Evolutionary conservation across 2,329 filamentous ascomycete species (phyloP).

Genomic region (Cercospora beticola): DNA sequence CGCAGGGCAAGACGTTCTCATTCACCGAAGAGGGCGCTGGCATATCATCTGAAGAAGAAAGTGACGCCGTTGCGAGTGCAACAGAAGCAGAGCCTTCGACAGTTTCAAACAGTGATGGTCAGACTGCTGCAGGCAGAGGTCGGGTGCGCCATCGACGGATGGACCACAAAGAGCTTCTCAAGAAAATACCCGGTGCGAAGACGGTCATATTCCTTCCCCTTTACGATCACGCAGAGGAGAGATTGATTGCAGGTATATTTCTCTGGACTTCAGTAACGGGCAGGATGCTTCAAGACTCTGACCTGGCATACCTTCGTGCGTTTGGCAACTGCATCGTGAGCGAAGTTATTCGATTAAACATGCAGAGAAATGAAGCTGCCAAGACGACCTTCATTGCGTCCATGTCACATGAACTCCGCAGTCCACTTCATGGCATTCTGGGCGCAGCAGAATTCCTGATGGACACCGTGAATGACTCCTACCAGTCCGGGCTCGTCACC

Average conservation of each 20-base stretch:
- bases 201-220: conserved; percentile 54
- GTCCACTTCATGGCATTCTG: conserved; percentile 50
- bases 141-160: conserved; percentile 38
- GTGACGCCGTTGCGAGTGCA: conserved; percentile 18
- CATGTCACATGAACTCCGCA: conserved; percentile 54
- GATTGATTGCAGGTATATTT: conserved; percentile 47
- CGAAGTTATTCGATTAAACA: conserved; percentile 42
- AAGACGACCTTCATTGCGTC: conserved; percentile 55
- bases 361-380: conserved; percentile 45
- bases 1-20: conserved; percentile 31
- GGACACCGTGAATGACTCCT: conserved; percentile 44
- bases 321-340: conserved; percentile 45
- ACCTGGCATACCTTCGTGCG: conserved; percentile 45
- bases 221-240: conserved; percentile 49
- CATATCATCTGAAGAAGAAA: conserved; percentile 32
- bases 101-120: conserved; percentile 40
- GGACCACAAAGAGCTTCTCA: conserved; percentile 41
- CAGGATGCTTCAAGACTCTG: conserved; percentile 41
- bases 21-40: conserved; percentile 32
- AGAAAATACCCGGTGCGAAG: conserved; percentile 38
- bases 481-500: conserved; percentile 47
- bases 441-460: conserved; percentile 52
- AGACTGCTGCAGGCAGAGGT: conserved; percentile 43
- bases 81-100: conserved; percentile 37
- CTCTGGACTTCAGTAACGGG: conserved; percentile 48